Evolutionary conservation across 495 filamentous ascomycete genomes (phyloP).

Genomic region (Lindgomyces ingoldianus): DNA sequence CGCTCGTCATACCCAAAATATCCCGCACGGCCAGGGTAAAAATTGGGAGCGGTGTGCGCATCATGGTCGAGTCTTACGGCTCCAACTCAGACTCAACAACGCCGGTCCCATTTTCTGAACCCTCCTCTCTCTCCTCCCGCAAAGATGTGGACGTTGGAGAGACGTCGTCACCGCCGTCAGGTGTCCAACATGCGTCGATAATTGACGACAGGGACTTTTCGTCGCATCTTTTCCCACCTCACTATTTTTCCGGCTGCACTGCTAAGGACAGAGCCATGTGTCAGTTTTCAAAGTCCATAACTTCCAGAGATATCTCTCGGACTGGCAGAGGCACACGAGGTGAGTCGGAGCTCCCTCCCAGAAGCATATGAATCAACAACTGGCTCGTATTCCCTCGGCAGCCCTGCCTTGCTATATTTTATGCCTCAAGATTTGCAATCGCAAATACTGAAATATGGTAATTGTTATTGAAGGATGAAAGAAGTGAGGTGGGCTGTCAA

Average conservation of each 20-base stretch:
- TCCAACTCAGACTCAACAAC: not conserved
- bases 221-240: conserved; percentile 4
- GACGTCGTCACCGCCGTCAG: not conserved
- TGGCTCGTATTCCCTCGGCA: too few species aligned
- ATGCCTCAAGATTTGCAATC: too few species aligned
- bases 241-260: conserved; percentile 19
- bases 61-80: not conserved
- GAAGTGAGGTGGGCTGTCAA: not conserved
- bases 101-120: not conserved
- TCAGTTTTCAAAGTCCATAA: conserved; percentile 20
- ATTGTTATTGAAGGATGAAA: too few species aligned
- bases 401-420: too few species aligned
- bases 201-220: not conserved
- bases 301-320: conserved; percentile 23
- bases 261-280: conserved; percentile 24
- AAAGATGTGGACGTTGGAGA: not conserved
- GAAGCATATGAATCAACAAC: too few species aligned
- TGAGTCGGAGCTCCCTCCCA: conserved; percentile 11
- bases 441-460: too few species aligned
- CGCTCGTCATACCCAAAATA: conserved; percentile 24
- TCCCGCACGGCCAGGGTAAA: conserved; percentile 17
- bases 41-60: conserved; percentile 25
- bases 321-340: conserved; percentile 2
- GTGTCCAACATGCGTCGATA: not conserved
- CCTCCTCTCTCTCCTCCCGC: not conserved